Conservation (phyloP, 306 rosid species). For the Casuarina equisetifolia region DNA sequence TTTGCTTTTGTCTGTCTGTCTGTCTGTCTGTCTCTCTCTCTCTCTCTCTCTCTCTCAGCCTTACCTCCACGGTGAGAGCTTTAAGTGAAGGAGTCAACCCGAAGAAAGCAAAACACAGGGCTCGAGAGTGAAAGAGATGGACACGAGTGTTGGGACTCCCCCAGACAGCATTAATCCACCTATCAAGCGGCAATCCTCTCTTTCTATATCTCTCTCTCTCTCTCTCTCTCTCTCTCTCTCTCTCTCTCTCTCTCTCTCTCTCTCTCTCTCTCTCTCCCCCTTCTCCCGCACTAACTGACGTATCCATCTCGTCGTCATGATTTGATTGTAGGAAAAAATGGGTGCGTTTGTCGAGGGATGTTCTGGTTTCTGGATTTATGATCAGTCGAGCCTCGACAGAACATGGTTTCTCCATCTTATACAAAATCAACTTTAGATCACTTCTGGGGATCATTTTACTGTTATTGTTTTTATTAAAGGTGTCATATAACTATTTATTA, state of each 20-base stretch:
- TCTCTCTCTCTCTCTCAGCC: not conserved
- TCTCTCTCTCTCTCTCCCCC: not conserved
- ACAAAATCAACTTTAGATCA: too few relatives aligned
- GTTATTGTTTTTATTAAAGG: too few relatives aligned
- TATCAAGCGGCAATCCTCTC: not conserved
- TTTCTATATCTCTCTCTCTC: not conserved
- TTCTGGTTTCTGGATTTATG: too few relatives aligned
- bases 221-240: not conserved
- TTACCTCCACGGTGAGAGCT: not conserved
- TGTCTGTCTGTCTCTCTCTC: not conserved
- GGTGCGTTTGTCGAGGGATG: too few relatives aligned
- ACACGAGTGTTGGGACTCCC: slow-evolving; percentile 43
- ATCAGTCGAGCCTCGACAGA: too few relatives aligned
- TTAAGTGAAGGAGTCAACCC: slow-evolving; percentile 22
- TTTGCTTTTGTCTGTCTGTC: too few relatives aligned
- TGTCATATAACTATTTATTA: too few relatives aligned
- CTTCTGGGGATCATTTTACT: too few relatives aligned
- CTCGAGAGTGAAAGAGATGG: slow-evolving; percentile 51
- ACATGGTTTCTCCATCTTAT: too few relatives aligned
- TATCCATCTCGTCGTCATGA: not conserved
- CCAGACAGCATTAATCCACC: slow-evolving; percentile 13
- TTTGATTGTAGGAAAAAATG: not conserved
- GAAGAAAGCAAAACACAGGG: slow-evolving; percentile 45
- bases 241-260: not conserved
- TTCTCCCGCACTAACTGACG: not conserved